Conservation (phyloP, 1,139 yeast genomes). For the Entelexis sorbosivorans region DNA sequence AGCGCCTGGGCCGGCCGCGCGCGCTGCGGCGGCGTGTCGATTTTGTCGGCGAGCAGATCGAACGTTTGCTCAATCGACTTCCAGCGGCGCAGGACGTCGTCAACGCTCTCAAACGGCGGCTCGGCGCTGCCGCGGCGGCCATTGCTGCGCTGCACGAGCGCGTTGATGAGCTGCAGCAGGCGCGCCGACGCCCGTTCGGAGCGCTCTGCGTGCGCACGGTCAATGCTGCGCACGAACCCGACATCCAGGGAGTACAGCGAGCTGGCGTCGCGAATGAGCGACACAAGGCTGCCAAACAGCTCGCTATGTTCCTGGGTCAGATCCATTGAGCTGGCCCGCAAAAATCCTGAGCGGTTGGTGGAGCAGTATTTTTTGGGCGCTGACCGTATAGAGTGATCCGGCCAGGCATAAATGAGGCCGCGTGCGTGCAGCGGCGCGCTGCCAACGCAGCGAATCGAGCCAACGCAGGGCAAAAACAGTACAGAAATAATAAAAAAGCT, state of each 20-base stretch:
- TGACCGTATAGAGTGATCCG: conserved; percentile 1
- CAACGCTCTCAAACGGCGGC: conserved; percentile 32
- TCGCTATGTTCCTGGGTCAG: conserved; percentile 20
- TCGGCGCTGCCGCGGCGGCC: conserved; percentile 29
- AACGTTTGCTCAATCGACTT: conserved; percentile 48
- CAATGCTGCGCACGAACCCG: conserved; percentile 61
- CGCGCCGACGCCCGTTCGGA: conserved; percentile 38
- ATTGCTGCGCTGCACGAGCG: conserved; percentile 37
- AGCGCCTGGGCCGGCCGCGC: conserved; percentile 22
- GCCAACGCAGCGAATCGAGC: no score
- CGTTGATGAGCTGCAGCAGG: conserved; percentile 45
- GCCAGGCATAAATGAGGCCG: not conserved
- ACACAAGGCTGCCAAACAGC: conserved; percentile 21
- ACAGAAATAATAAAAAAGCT: not conserved
- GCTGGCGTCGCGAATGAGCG: conserved; percentile 53
- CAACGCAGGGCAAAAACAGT: no score
- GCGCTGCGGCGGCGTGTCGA: conserved; percentile 55
- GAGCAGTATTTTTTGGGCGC: not conserved
- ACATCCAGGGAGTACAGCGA: conserved; percentile 74
- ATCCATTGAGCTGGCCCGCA: conserved; percentile 11
- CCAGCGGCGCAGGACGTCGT: conserved; percentile 47
- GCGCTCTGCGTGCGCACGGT: conserved; percentile 37
- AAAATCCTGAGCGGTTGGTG: not conserved
- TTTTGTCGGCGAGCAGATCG: conserved; percentile 63
- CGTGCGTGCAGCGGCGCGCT: no score